These are phyloP conservation scores for Echinosophora koreensis DNA, from an alignment of 306 rosid genomes.

Conservation along the genomic window DNA sequence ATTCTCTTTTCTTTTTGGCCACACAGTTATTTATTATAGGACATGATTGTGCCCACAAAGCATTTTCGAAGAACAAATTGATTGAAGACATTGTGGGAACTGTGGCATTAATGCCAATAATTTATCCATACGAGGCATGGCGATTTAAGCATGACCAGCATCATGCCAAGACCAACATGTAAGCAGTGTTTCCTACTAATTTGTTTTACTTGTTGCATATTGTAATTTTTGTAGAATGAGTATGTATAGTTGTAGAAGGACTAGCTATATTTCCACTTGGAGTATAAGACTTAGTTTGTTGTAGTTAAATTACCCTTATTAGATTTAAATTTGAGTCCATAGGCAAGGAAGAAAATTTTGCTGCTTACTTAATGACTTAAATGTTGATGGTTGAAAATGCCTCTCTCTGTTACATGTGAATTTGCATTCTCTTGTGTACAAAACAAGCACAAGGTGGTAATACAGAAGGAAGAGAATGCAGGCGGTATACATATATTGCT, in stretches of 20 bases:
- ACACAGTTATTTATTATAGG: slow-evolving; percentile 94
- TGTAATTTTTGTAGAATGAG: too few relatives aligned
- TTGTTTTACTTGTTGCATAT: background rate
- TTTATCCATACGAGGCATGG: slow-evolving; percentile 99
- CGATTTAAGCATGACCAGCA: slow-evolving; percentile 95
- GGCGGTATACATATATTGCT: slow-evolving; percentile 30
- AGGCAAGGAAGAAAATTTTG: background rate
- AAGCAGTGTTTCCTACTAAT: slow-evolving; percentile 39
- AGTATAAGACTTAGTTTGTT: slow-evolving; percentile 34
- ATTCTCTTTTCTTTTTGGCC: slow-evolving; percentile 49
- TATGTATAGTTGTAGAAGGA: background rate
- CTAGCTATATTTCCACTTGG: slow-evolving; percentile 23
- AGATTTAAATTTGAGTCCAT: slow-evolving; percentile 28
- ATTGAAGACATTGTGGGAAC: slow-evolving; percentile 96
- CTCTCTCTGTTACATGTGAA: slow-evolving; percentile 20
- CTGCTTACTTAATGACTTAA: background rate
- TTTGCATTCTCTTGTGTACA: background rate
- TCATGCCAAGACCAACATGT: slow-evolving; percentile 99
- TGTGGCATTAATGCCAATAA: slow-evolving; percentile 86
- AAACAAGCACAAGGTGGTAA: background rate
- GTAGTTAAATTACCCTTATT: slow-evolving; percentile 1
- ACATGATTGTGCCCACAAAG: slow-evolving; percentile 97
- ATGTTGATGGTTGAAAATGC: background rate
- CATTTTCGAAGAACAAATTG: slow-evolving; percentile 93
- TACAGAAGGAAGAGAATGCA: background rate